phyloP scores from a whole-genome alignment of 2,329 filamentous ascomycete species.

The Cercospora zeina region DNA sequence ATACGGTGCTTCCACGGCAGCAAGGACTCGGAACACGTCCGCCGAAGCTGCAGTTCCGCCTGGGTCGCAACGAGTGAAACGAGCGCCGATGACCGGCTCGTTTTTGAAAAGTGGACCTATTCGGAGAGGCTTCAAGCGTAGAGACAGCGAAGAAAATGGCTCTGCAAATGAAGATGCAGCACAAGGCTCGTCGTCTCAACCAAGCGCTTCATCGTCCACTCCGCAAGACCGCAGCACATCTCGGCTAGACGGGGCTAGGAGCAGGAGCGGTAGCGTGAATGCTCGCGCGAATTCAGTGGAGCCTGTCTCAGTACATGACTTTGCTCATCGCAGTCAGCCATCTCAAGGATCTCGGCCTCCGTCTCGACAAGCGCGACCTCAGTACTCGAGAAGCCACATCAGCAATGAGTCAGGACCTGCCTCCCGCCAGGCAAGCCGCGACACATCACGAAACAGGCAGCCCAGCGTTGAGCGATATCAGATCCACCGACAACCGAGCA shows the following conservation, averaged over 20 bases:
- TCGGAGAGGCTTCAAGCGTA: slow-evolving; percentile 65
- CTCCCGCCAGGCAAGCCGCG: slow-evolving; percentile 36
- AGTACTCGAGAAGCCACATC: slow-evolving; percentile 34
- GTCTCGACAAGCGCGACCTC: slow-evolving; percentile 32
- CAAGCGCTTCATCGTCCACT: slow-evolving; percentile 32
- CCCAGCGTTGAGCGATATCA: slow-evolving; percentile 37
- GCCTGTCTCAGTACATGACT: slow-evolving; percentile 41
- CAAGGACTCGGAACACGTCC: slow-evolving; percentile 49
- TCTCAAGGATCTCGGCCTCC: slow-evolving; percentile 32
- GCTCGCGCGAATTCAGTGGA: slow-evolving; percentile 39
- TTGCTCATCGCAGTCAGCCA: slow-evolving; percentile 34
- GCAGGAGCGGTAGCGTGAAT: slow-evolving; percentile 38
- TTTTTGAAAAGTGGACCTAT: slow-evolving; percentile 75
- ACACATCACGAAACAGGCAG: slow-evolving; percentile 35
- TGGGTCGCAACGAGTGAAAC: slow-evolving; percentile 74
- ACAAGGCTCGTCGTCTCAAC: slow-evolving; percentile 35
- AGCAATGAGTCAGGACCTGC: slow-evolving; percentile 34
- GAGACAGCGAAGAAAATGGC: slow-evolving; percentile 54
- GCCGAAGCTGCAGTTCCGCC: slow-evolving; percentile 67
- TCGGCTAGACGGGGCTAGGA: slow-evolving; percentile 31
- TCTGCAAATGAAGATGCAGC: slow-evolving; percentile 42
- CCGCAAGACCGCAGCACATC: slow-evolving; percentile 34
- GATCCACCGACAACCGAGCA: slow-evolving; percentile 32
- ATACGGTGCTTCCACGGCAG: slow-evolving; percentile 48
- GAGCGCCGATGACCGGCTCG: slow-evolving; percentile 72